Evolutionary conservation across 164 flowering plant species (phyloP).

Genomic region (Akebia trifoliata): DNA sequence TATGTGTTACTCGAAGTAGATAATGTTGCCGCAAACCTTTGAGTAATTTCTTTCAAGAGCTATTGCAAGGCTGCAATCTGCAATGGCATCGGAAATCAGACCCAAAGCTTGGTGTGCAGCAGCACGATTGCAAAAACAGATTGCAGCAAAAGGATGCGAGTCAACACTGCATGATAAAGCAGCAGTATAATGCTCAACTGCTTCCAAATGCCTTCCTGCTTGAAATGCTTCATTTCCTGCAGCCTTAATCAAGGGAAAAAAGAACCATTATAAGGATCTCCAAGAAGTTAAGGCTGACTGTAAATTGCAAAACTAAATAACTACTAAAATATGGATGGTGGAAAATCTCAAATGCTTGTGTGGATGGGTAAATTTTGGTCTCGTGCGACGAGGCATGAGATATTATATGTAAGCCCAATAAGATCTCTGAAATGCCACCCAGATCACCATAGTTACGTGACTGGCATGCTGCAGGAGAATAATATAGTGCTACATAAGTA

Average conservation of each 20-base stretch:
- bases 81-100: constrained; percentile 86
- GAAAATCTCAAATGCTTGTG: too few species aligned
- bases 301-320: not conserved
- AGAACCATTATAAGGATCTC: not conserved
- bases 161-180: constrained; percentile 72
- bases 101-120: constrained; percentile 89
- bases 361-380: too few species aligned
- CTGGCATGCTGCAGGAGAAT: too few species aligned
- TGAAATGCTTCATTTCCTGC: constrained; percentile 89
- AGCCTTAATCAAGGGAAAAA: constrained; percentile 38
- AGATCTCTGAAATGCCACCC: too few species aligned
- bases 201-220: constrained; percentile 64
- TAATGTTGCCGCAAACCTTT: constrained; percentile 86
- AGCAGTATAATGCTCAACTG: constrained; percentile 77
- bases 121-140: constrained; percentile 95
- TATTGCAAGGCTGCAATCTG: constrained; percentile 94
- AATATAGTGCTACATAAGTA: too few species aligned
- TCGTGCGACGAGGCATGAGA: too few species aligned
- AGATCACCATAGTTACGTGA: too few species aligned
- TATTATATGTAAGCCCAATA: too few species aligned
- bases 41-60: constrained; percentile 76
- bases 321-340: too few species aligned
- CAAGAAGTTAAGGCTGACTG: not conserved
- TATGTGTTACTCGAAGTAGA: too few species aligned
- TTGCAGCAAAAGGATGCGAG: constrained; percentile 88